Conservation (phyloP, 2,329 filamentous ascomycete genomes). For the Fusarium verticillioides region DNA sequence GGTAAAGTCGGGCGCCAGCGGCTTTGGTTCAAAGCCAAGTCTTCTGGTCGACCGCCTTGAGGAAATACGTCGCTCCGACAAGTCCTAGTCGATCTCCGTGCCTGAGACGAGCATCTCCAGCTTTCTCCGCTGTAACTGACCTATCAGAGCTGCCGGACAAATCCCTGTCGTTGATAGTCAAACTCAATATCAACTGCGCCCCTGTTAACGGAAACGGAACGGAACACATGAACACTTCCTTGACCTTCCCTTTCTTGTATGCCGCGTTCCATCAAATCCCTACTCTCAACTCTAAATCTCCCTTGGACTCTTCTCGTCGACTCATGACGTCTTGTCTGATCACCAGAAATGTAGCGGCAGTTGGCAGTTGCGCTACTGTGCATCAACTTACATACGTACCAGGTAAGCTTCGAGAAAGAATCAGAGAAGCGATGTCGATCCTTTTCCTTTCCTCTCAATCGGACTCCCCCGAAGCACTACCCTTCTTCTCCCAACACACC, state of each 20-base stretch:
- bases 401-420: conserved; percentile 35
- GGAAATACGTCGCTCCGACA: conserved; percentile 25
- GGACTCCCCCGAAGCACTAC: conserved; percentile 4
- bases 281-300: conserved; percentile 18
- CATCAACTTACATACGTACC: conserved; percentile 24
- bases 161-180: conserved; percentile 6
- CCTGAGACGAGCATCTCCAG: conserved; percentile 38
- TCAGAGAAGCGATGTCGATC: conserved; percentile 25
- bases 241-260: conserved; percentile 2
- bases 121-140: conserved; percentile 21
- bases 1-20: conserved; percentile 42
- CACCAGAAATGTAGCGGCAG: conserved; percentile 19
- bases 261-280: conserved; percentile 5
- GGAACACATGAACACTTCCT: conserved; percentile 22
- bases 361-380: conserved; percentile 24
- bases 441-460: not conserved
- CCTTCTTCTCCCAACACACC: not conserved
- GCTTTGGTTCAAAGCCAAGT: conserved; percentile 43
- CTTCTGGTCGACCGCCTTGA: conserved; percentile 35
- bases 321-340: conserved; percentile 13
- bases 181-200: conserved; percentile 34
- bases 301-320: not conserved
- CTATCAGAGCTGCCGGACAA: conserved; percentile 14
- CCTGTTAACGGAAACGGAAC: conserved; percentile 13
- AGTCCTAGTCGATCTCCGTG: conserved; percentile 29